phyloP scores from a whole-genome alignment of 1,139 yeast species.

The Kluyveromyces sp. region DNA sequence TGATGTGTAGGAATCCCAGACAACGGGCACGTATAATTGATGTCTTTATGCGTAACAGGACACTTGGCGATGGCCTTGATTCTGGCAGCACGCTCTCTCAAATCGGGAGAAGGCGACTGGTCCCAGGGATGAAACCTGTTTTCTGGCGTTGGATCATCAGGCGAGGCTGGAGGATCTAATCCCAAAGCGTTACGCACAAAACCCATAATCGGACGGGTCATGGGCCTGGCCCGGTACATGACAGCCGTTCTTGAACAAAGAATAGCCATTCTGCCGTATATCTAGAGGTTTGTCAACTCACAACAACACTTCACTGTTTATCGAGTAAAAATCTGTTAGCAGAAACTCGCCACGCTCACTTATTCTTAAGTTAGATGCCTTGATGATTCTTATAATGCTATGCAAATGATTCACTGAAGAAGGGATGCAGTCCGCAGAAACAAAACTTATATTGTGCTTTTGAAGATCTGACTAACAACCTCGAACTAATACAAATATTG shows the following conservation, averaged over 20 bases:
- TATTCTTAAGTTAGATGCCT: too few relatives aligned
- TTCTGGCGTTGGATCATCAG: slow-evolving; percentile 56
- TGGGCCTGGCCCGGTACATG: slow-evolving; percentile 2
- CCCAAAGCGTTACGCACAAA: slow-evolving; percentile 53
- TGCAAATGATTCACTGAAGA: too few relatives aligned
- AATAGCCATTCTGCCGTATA: neutral
- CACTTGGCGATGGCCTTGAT: slow-evolving; percentile 84
- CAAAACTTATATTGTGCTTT: neutral
- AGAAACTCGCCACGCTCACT: too few relatives aligned
- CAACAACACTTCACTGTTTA: too few relatives aligned
- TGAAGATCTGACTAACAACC: too few relatives aligned
- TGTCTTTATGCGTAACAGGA: slow-evolving; percentile 79
- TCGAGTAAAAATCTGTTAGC: too few relatives aligned
- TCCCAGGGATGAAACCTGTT: slow-evolving; percentile 83
- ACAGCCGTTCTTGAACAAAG: neutral
- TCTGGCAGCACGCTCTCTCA: slow-evolving; percentile 85
- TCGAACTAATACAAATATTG: too few relatives aligned
- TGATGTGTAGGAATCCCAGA: slow-evolving; percentile 97
- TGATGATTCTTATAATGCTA: too few relatives aligned
- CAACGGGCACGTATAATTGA: slow-evolving; percentile 80
- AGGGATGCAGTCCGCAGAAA: neutral
- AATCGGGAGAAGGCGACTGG: slow-evolving; percentile 79
- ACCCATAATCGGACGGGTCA: slow-evolving; percentile 35
- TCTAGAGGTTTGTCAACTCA: too few relatives aligned
- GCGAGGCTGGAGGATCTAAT: slow-evolving; percentile 54